phyloP scores from a whole-genome alignment of 441 rosid species.

The Pelargonium cotyledonis region DNA sequence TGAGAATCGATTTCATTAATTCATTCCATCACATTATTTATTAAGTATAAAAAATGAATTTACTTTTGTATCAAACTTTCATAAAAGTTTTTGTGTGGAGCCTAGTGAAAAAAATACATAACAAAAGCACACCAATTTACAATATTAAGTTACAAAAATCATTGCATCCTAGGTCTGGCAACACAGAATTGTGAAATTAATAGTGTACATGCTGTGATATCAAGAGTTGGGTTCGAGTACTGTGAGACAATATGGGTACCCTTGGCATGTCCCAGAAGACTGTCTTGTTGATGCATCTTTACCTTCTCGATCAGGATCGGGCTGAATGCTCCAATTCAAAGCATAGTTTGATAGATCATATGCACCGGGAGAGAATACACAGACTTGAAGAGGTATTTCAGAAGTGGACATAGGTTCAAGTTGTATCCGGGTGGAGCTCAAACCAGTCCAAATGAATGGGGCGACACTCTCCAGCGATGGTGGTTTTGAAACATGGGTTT shows the following conservation, averaged over 20 bases:
- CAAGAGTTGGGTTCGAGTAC: constrained; percentile 56
- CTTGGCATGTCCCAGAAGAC: constrained; percentile 55
- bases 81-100: constrained; percentile 5
- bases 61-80: background rate
- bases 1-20: background rate
- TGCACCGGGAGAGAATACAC: constrained; percentile 69
- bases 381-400: constrained; percentile 62
- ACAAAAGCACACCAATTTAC: constrained; percentile 28
- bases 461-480: constrained; percentile 45
- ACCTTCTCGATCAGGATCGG: constrained; percentile 23
- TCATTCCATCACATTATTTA: background rate
- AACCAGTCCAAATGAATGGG: constrained; percentile 78
- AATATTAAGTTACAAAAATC: constrained; percentile 26
- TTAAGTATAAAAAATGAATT: background rate
- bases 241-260: constrained; percentile 66
- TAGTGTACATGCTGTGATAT: constrained; percentile 20
- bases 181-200: background rate
- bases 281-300: constrained; percentile 20
- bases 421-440: constrained; percentile 52
- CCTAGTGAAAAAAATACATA: constrained; percentile 19
- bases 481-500: constrained; percentile 28
- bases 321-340: constrained; percentile 58
- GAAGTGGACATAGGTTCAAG: constrained; percentile 52
- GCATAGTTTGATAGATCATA: constrained; percentile 69
- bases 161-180: constrained; percentile 14